These are phyloP conservation scores for Isabelozyma heimii DNA, from an alignment of 805 yeast genomes.

Conservation along the genomic window DNA sequence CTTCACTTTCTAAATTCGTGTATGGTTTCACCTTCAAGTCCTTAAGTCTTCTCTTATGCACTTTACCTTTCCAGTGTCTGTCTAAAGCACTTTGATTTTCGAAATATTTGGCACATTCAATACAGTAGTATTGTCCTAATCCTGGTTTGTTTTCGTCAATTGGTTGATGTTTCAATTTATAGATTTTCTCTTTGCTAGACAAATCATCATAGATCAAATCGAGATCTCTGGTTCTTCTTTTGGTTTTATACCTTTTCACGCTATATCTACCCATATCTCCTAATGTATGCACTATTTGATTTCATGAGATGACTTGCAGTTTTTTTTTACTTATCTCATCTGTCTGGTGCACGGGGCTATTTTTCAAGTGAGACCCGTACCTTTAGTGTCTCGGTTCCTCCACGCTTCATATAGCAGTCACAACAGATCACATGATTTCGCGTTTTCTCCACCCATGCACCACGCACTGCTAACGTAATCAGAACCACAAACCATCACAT, in stretches of 20 bases:
- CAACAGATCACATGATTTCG: not conserved
- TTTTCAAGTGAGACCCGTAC: not conserved
- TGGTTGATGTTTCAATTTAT: slow-evolving; percentile 71
- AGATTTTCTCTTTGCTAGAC: slow-evolving; percentile 59
- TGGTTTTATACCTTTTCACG: slow-evolving; percentile 84
- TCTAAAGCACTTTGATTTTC: slow-evolving; percentile 73
- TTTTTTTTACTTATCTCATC: not conserved
- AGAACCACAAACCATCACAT: not conserved
- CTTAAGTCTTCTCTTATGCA: slow-evolving; percentile 84
- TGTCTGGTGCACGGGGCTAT: not conserved
- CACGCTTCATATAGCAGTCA: not conserved
- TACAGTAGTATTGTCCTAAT: slow-evolving; percentile 89
- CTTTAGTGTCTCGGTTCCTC: not conserved
- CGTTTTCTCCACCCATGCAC: not conserved
- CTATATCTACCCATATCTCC: slow-evolving; percentile 83
- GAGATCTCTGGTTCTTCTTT: slow-evolving; percentile 79
- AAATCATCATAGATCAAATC: slow-evolving; percentile 82
- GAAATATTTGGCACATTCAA: slow-evolving; percentile 90
- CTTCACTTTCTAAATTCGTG: slow-evolving; percentile 84
- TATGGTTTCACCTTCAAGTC: slow-evolving; percentile 77
- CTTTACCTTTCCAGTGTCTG: slow-evolving; percentile 70
- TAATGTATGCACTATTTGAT: not conserved
- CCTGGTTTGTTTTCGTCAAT: slow-evolving; percentile 91
- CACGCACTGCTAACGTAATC: not conserved
- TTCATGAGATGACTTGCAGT: not conserved